Base-by-base conservation (phyloP, 1,284 basidiomycete species). In the Fomitiporia mediterranea region DNA sequence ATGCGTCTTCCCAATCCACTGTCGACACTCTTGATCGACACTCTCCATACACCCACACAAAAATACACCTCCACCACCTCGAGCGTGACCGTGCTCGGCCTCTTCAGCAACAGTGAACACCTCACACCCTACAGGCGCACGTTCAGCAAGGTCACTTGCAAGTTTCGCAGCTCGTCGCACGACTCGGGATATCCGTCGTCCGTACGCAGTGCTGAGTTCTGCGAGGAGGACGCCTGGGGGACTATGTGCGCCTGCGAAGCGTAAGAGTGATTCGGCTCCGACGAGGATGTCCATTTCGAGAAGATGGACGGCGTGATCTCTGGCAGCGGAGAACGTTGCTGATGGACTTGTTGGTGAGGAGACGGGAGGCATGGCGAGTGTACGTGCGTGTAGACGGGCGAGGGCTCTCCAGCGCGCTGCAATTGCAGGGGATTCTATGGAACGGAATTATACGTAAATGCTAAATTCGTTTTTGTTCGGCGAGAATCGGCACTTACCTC, bases 401-500 rank as follows among this genome's bases (percentile, higher is more conserved):
- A 60, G 50, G 15, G 46, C 38, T 7, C 58, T 54, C 58, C 58
- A 60, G 35, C 58, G 54, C 11, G 58, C 49, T 30, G 58, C 54
- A 15, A 60, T 51, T 21, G 30, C 38, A 27, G 38, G 28, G 1
- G 55, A 35, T 57, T 60, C 58, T 60, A 32, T 11, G 43, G 11
- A 19, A 32, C 17, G 32, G 9, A 40, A 40, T 23, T 39, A 6
- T 27, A 25, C 51, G 23, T 17, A 51, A 34, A 52, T 19, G n/a
- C n/a, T n/a, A n/a, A n/a, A n/a, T n/a, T n/a, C n/a, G n/a, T n/a
- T n/a, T n/a, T n/a, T n/a, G n/a, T n/a, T n/a, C n/a, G n/a, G n/a
- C 19, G 0, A 37, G 19, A 39, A 28, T 28, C 23, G 30, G 37
- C 3, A 38, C 39, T n/a, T 51, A 73, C 71, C 70, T 53, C 63